These are phyloP conservation scores for Backusella tarrabulga DNA, from an alignment of 192 early-diverging fungal genomes.

Conservation along the genomic window DNA sequence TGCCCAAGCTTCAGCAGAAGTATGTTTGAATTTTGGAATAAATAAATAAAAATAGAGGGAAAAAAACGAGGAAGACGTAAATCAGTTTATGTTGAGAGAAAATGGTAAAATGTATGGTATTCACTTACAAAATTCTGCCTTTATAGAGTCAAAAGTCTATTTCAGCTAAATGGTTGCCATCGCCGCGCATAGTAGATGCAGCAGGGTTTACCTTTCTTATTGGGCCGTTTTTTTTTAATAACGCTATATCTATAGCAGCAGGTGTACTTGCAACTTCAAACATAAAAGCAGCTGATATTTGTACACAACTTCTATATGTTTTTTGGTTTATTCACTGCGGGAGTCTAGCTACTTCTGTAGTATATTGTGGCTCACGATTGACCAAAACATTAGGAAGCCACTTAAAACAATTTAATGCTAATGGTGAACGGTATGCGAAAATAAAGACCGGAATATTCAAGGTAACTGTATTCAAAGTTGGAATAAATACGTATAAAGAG, in stretches of 20 bases:
- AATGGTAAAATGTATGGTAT: too few species aligned
- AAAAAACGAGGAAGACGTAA: too few species aligned
- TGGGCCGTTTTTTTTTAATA: constrained; percentile 20
- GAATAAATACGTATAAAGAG: too few species aligned
- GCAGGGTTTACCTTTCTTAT: constrained; percentile 14
- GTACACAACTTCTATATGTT: constrained; percentile 18
- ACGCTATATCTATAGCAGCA: constrained; percentile 18
- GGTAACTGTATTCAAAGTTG: background rate
- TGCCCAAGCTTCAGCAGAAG: too few species aligned
- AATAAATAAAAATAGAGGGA: too few species aligned
- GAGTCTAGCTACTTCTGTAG: constrained; percentile 7
- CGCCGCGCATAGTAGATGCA: constrained; percentile 16
- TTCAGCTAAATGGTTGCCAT: constrained; percentile 20
- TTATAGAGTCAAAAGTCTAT: constrained; percentile 26
- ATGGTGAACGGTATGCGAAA: constrained; percentile 16
- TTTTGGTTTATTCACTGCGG: constrained; percentile 28
- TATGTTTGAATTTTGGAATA: too few species aligned
- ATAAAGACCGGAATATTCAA: constrained; percentile 25
- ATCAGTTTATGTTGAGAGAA: too few species aligned
- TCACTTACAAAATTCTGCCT: too few species aligned
- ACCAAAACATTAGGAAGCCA: constrained; percentile 9
- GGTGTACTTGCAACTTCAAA: constrained; percentile 15
- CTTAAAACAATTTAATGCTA: constrained; percentile 4
- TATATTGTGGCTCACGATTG: constrained; percentile 19
- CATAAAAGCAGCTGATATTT: constrained; percentile 2